Base-by-base conservation (phyloP, 2,329 filamentous ascomycete species). In the Hortaea sp. region DNA sequence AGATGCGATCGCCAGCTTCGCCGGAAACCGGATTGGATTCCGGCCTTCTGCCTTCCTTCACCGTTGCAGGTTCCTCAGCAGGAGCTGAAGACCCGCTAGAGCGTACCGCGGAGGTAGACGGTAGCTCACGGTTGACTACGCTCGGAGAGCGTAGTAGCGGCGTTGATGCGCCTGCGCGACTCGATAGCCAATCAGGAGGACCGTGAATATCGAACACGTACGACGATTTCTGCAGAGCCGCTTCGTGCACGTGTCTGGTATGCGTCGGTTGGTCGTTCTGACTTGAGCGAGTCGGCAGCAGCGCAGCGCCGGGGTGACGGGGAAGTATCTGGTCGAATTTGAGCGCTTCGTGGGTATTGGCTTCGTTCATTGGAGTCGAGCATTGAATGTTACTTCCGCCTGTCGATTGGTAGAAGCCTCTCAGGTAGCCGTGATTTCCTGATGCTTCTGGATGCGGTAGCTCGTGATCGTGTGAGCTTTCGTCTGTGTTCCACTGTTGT, bases 41-140 rank as follows among this genome's bases (percentile, higher is more conserved):
- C 43, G 45, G 47, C 46, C 39, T 50, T 49, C 35, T 44, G 46
- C 50, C 43, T 47, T 49, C 46, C 39, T 50, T 49, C 35, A 32
- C 42, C 3, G 39, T 13, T 34, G 34, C 41, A 34, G 41, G 39
- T n/a, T 30, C 35, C n/a, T 39, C 31, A 30, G 31, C 7, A 9
- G 39, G n/a, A 3, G 29, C 10, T 10, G 27, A 35, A 45, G 47
- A 30, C 49, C 50, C 45, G 42, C 49, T 43, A 29, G 53, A 44
- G 28, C 48, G 42, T 45, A 47, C 52, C 56, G 54, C 56, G 54
- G 56, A 59, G 53, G 52, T 53, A 52, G 50, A 55, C 52, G 53
- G 51, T 52, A 53, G 48, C 45, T 31, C n/a, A 29, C 38, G 6
- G 20, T 28, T 20, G n/a, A 40, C 12, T 37, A 29, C 11, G 30